Base-by-base conservation (phyloP, 2,329 filamentous ascomycete species). In the Blastomyces gilchristii region DNA sequence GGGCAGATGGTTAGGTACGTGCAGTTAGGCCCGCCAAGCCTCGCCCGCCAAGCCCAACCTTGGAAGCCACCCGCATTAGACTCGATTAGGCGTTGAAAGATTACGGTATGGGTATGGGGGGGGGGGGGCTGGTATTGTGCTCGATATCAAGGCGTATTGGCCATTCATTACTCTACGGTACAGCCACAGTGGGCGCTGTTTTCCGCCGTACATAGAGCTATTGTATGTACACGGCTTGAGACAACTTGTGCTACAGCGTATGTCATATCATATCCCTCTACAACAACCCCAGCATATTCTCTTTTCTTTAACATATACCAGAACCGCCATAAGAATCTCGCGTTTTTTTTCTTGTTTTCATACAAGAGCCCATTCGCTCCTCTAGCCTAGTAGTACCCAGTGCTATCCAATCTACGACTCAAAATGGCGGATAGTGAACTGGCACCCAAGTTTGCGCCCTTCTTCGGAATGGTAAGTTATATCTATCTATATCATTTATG, bases 391-490 rank as follows among this genome's bases (percentile, higher is more conserved):
- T 5, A 45, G 16, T 12, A 22, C 45, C n/a, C 8, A 49, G 45
- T 22, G 45, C 43, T 43, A n/a, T 25, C 16, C 16, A 12, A 12
- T 25, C 45, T 12, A 9, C 45, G 0, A 8, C 22, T 68, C 70
- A 77, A 63, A 65, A 78, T 79, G 76, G 72, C 73, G 58, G 76
- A 76, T 65, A 82, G 78, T 66, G 81, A 83, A 65, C 74, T 80
- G 65, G 76, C 84, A 63, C 85, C 85, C 68, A 83, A 83, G 75
- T 87, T 87, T 71, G 85, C 85, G 71, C 84, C 85, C 58, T 87
- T 87, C 78, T 81, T 87, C 71, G 85, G 85, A 74, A 87, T 87
- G 82, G 83, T 85, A 77, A 74, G 81, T 79, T 79, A 28, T 37
- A 60, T 31, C 18, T 52, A 52, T 12, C 57, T 25, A 47, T 58